Percentiles rank a stretch among this genome's conserved stretches.
Conservation (phyloP, 257 asterid species). For the Voacanga thouarsii region DNA sequence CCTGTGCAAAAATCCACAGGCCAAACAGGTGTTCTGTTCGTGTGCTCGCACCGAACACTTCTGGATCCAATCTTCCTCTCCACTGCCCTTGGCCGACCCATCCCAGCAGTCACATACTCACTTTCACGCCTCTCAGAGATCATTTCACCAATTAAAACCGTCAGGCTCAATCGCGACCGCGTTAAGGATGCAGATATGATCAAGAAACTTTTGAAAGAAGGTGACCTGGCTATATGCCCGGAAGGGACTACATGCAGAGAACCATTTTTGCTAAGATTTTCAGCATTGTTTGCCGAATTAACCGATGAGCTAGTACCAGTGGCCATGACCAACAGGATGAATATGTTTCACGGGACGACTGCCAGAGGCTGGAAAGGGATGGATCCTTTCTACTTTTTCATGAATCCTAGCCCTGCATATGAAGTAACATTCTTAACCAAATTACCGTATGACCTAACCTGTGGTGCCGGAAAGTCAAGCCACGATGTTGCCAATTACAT, state of each 20-base stretch:
- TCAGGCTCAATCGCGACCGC: slow-evolving; percentile 58
- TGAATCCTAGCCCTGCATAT: slow-evolving; percentile 81
- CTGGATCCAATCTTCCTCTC: slow-evolving; percentile 79
- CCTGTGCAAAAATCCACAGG: slow-evolving; percentile 34
- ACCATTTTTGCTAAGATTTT: slow-evolving; percentile 67
- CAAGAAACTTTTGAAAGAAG: slow-evolving; percentile 41
- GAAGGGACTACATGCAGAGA: slow-evolving; percentile 88
- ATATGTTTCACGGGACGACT: slow-evolving; percentile 83
- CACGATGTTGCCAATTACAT: slow-evolving; percentile 77
- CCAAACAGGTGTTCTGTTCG: slow-evolving; percentile 52
- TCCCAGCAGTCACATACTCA: slow-evolving; percentile 70
- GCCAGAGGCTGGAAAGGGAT: slow-evolving; percentile 86
- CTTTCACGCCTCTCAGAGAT: slow-evolving; percentile 67
- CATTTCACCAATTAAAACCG: slow-evolving; percentile 69
- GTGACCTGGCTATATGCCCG: slow-evolving; percentile 69
- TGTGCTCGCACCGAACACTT: slow-evolving; percentile 75
- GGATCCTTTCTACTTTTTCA: slow-evolving; percentile 79
- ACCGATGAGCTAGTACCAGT: slow-evolving; percentile 72
- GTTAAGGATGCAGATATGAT: slow-evolving; percentile 62
- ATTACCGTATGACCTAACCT: slow-evolving; percentile 46
- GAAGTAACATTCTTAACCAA: slow-evolving; percentile 70
- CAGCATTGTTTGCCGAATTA: slow-evolving; percentile 67
- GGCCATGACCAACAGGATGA: slow-evolving; percentile 60
- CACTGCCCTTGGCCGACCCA: slow-evolving; percentile 63
- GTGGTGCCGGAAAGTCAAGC: slow-evolving; percentile 64